Evolutionary conservation across 1,139 yeast genomes (phyloP).

Genomic region (Candida sojae): DNA sequence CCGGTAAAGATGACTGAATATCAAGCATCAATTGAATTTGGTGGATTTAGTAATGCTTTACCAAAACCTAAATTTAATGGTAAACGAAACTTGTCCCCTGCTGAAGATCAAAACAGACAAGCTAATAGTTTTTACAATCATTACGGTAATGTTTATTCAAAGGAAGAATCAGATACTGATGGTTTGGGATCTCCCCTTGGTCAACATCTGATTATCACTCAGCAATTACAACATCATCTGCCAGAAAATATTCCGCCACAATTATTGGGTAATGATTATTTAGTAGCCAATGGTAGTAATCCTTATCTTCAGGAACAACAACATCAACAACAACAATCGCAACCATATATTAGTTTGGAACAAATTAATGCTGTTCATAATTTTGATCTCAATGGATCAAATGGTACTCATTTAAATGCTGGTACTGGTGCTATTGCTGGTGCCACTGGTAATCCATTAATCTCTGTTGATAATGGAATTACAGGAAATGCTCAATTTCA

Average conservation of each 20-base stretch:
- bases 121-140: slow-evolving; percentile 19
- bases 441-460: neutral
- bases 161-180: slow-evolving; percentile 13
- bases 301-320: neutral
- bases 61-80: slow-evolving; percentile 23
- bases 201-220: slow-evolving; percentile 1
- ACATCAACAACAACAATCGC: slow-evolving; percentile 10
- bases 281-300: neutral
- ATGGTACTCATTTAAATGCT: slow-evolving; percentile 1
- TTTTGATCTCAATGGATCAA: slow-evolving; percentile 3
- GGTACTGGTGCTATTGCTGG: neutral
- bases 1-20: slow-evolving; percentile 38
- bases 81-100: slow-evolving; percentile 19
- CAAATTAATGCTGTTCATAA: slow-evolving; percentile 15
- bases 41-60: slow-evolving; percentile 39
- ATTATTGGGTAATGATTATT: slow-evolving; percentile 1
- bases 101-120: slow-evolving; percentile 9
- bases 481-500: slow-evolving; percentile 7
- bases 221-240: slow-evolving; percentile 6
- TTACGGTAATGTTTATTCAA: slow-evolving; percentile 28
- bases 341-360: slow-evolving; percentile 16
- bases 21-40: slow-evolving; percentile 46
- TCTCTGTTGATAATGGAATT: slow-evolving; percentile 3
- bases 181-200: slow-evolving; percentile 5
- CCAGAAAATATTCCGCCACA: slow-evolving; percentile 4